Evolutionary conservation across 1,284 basidiomycete genomes (phyloP).

Genomic region (Ustilago bromivora): DNA sequence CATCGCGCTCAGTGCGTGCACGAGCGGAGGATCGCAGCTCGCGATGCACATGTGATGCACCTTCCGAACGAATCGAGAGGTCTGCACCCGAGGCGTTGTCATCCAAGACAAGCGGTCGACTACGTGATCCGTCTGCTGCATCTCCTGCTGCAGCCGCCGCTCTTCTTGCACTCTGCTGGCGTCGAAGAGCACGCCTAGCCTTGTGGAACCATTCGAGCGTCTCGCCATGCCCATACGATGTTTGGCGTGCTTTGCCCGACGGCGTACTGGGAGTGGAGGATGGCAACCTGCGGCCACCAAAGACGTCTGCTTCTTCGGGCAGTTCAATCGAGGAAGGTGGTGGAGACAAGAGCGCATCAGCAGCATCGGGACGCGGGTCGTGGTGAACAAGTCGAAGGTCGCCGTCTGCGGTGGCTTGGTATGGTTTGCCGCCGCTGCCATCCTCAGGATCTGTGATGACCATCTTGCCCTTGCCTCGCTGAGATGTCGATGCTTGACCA

Average conservation of each 20-base stretch:
- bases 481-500: conserved; percentile 10
- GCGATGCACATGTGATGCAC: conserved; percentile 19
- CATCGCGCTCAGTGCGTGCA: conserved; percentile 8
- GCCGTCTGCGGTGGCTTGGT: conserved; percentile 48
- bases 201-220: conserved; percentile 60
- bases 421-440: conserved; percentile 50
- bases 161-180: conserved; percentile 36
- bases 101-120: conserved; percentile 7
- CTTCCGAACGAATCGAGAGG: conserved; percentile 38
- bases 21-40: conserved; percentile 23
- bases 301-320: conserved; percentile 23
- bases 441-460: conserved; percentile 52
- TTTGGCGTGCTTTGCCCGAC: conserved; percentile 27
- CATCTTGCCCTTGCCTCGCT: conserved; percentile 47
- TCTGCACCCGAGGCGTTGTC: conserved; percentile 28
- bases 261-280: conserved; percentile 23
- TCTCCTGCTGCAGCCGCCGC: conserved; percentile 12
- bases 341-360: conserved; percentile 39
- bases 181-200: conserved; percentile 45
- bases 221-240: conserved; percentile 32
- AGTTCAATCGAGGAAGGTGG: conserved; percentile 22
- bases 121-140: conserved; percentile 7
- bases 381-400: conserved; percentile 56
- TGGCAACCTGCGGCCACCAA: conserved; percentile 13
- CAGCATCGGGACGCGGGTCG: conserved; percentile 53